These are phyloP conservation scores for Xylaria digitata DNA, from an alignment of 2,329 filamentous ascomycete genomes.

Conservation along the genomic window DNA sequence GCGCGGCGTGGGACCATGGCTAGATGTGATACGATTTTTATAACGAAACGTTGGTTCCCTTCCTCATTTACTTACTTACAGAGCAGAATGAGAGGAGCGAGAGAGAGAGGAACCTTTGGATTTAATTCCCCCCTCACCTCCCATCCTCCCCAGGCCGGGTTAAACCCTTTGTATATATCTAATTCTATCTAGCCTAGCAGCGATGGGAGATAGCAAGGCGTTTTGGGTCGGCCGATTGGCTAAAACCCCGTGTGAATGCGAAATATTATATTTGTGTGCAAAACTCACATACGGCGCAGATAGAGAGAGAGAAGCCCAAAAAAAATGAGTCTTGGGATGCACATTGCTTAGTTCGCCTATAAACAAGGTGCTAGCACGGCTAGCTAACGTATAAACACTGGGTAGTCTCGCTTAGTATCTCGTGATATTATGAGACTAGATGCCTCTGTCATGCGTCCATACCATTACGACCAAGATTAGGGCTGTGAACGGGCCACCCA, in stretches of 20 bases:
- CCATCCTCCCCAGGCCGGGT: conserved; percentile 1
- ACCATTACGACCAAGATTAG: not conserved
- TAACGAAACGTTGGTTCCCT: conserved; percentile 19
- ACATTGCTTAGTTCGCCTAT: not conserved
- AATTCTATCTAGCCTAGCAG: conserved; percentile 17
- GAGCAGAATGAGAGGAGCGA: not conserved
- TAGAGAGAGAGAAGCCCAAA: too few relatives aligned
- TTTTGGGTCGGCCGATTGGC: conserved; percentile 28
- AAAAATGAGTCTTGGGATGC: not conserved
- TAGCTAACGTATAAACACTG: not conserved
- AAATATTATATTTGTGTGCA: conserved; percentile 7
- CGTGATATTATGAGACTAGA: conserved; percentile 11
- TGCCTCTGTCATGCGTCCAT: not conserved
- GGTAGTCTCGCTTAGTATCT: conserved; percentile 6
- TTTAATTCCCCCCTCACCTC: not conserved
- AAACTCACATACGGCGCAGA: not conserved
- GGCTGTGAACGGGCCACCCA: not conserved
- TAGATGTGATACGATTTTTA: conserved; percentile 26
- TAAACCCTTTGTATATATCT: conserved; percentile 25
- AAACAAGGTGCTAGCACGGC: not conserved
- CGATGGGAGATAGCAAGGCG: conserved; percentile 36
- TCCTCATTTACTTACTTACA: not conserved
- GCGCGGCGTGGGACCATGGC: conserved; percentile 2
- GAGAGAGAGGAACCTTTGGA: conserved; percentile 3
- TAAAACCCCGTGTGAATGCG: conserved; percentile 18